phyloP scores from a whole-genome alignment of 2,329 filamentous ascomycete species.

The Ascochyta koolunga region DNA sequence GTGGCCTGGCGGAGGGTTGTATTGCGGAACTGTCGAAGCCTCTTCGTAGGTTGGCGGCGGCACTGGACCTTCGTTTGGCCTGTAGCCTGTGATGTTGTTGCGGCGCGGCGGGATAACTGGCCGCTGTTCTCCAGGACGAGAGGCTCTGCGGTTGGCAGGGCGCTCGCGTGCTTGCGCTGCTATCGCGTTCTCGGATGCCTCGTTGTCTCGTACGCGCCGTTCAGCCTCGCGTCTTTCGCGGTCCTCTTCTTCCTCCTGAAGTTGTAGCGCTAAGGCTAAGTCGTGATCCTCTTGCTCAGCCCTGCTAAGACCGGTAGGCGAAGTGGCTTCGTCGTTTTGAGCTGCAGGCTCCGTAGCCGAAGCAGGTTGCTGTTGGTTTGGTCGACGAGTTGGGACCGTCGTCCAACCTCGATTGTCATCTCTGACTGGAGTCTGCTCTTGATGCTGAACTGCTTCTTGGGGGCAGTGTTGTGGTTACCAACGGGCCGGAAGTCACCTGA shows the following conservation, averaged over 20 bases:
- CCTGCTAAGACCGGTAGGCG: constrained; percentile 48
- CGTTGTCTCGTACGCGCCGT: constrained; percentile 69
- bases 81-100: constrained; percentile 42
- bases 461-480: constrained; percentile 58
- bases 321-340: constrained; percentile 28
- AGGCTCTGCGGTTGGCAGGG: constrained; percentile 33
- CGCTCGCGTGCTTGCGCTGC: constrained; percentile 49
- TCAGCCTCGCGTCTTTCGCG: constrained; percentile 66
- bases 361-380: constrained; percentile 32
- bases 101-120: constrained; percentile 55
- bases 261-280: constrained; percentile 84
- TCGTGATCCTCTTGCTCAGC: constrained; percentile 83
- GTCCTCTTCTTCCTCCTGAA: constrained; percentile 93
- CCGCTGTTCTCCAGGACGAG: constrained; percentile 42
- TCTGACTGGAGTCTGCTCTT: constrained; percentile 37
- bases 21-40: constrained; percentile 62
- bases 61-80: constrained; percentile 54
- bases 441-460: constrained; percentile 35
- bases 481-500: constrained; percentile 89
- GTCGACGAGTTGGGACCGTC: constrained; percentile 54
- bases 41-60: constrained; percentile 72
- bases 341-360: constrained; percentile 7
- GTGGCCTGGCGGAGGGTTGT: constrained; percentile 57
- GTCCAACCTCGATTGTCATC: constrained; percentile 60
- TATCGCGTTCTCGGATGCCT: constrained; percentile 73